Percentiles rank a stretch among this genome's conserved stretches.
phyloP scores from a whole-genome alignment of 2,329 filamentous ascomycete genomes.

The Aspergillus hortae region DNA sequence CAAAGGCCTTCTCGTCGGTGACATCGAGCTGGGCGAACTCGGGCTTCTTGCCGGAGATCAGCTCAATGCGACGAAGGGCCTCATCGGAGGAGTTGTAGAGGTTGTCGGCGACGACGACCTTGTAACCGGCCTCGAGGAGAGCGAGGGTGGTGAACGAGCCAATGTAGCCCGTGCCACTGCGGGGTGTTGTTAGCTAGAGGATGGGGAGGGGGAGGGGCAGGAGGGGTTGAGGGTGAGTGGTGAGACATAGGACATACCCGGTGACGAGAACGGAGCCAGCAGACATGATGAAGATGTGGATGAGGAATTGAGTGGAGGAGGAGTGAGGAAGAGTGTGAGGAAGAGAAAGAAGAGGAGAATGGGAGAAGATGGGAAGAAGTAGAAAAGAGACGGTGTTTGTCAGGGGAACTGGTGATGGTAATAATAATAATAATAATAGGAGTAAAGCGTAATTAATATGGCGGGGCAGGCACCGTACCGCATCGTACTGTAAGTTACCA shows the following conservation, averaged over 20 bases:
- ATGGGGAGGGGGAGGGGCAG: conserved; percentile 9
- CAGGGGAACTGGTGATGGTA: not conserved
- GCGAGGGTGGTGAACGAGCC: conserved; percentile 93
- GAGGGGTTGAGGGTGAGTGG: not conserved
- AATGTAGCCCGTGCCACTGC: conserved; percentile 96
- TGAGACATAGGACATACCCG: conserved; percentile 56
- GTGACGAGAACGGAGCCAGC: conserved; percentile 87
- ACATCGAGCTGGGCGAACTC: conserved; percentile 83
- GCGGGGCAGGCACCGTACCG: not conserved
- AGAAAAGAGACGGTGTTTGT: not conserved
- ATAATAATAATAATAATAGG: no score
- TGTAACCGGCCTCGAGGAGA: conserved; percentile 89
- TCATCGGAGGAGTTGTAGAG: conserved; percentile 95
- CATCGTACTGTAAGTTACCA: not conserved
- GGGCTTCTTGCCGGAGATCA: conserved; percentile 84
- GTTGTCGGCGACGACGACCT: conserved; percentile 94
- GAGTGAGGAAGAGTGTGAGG: conserved; percentile 2
- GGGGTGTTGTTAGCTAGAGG: conserved; percentile 15
- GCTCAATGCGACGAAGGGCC: conserved; percentile 89
- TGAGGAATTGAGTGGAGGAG: not conserved
- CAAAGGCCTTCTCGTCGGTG: conserved; percentile 76
- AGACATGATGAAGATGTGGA: conserved; percentile 55
- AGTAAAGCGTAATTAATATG: no score
- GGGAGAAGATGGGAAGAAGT: not conserved
- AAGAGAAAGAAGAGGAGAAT: not conserved